Conservation (phyloP, 2,329 filamentous ascomycete genomes). For the Fusarium incarnatum region DNA sequence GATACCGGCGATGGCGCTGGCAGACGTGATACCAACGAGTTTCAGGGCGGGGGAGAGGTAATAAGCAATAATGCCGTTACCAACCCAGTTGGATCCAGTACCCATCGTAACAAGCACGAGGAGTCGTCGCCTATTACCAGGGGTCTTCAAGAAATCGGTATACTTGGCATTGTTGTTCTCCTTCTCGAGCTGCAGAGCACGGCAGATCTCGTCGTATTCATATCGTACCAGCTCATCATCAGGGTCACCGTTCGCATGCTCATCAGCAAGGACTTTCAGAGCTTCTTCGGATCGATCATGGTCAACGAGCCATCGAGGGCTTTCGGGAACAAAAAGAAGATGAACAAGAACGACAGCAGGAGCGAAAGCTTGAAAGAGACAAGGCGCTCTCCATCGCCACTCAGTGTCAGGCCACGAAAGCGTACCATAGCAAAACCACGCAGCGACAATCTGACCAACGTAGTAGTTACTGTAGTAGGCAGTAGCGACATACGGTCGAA, state of each 20-base stretch:
- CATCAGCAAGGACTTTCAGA: conserved; percentile 67
- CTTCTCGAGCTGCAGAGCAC: conserved; percentile 69
- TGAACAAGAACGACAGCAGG: conserved; percentile 27
- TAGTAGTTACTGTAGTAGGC: conserved; percentile 36
- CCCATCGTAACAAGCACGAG: conserved; percentile 70
- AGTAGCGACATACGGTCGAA: conserved; percentile 25
- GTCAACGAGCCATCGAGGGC: conserved; percentile 53
- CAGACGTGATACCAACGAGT: conserved; percentile 22
- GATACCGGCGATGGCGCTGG: conserved; percentile 23
- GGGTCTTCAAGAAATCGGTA: conserved; percentile 68
- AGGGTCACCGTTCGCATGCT: conserved; percentile 70
- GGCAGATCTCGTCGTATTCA: conserved; percentile 72
- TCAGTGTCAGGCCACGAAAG: conserved; percentile 14
- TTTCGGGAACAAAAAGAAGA: conserved; percentile 54
- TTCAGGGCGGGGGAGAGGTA: conserved; percentile 67
- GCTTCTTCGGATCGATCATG: conserved; percentile 51
- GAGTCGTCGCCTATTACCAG: conserved; percentile 72
- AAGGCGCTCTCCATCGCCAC: conserved; percentile 36
- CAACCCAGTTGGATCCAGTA: conserved; percentile 73
- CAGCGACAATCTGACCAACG: conserved; percentile 26
- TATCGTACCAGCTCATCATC: conserved; percentile 70
- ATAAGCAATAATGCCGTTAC: conserved; percentile 73
- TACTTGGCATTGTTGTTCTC: conserved; percentile 63
- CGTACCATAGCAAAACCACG: conserved; percentile 28
- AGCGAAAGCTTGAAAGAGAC: conserved; percentile 32